Conservation (phyloP, 208 protist genomes). For the Angomonas ambiguus region DNA sequence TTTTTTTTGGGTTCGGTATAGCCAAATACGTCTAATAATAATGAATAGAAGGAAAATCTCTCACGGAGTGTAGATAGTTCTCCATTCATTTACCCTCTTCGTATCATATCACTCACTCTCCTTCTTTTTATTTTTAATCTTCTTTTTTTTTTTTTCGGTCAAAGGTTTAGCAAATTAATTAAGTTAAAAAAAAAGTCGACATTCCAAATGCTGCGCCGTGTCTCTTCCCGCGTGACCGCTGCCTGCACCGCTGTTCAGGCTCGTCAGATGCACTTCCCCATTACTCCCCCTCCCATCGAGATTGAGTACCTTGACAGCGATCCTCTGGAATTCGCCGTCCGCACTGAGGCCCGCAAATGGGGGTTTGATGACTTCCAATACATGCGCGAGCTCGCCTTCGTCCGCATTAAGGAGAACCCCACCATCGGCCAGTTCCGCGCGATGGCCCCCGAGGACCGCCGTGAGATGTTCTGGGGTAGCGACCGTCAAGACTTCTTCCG, state of each 20-base stretch:
- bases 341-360: constrained; percentile 84
- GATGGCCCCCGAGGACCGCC: constrained; percentile 82
- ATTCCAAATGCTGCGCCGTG: constrained; percentile 57
- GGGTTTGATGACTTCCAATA: constrained; percentile 85
- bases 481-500: constrained; percentile 88
- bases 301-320: constrained; percentile 86
- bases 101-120: neutral
- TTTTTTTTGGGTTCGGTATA: neutral
- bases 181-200: constrained; percentile 10
- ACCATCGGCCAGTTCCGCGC: constrained; percentile 79
- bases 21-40: no score
- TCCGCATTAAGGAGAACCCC: constrained; percentile 87
- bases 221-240: constrained; percentile 36
- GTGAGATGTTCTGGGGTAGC: constrained; percentile 83
- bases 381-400: constrained; percentile 87
- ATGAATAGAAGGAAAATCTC: no score
- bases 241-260: constrained; percentile 21
- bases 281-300: constrained; percentile 73
- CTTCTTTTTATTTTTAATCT: neutral
- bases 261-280: constrained; percentile 76
- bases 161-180: constrained; percentile 2
- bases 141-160: neutral
- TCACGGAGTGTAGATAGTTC: neutral
- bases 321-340: constrained; percentile 83
- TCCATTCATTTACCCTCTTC: neutral